Base-by-base conservation (phyloP, 345 rosid species). In the Cardiospermum halicacabum region DNA sequence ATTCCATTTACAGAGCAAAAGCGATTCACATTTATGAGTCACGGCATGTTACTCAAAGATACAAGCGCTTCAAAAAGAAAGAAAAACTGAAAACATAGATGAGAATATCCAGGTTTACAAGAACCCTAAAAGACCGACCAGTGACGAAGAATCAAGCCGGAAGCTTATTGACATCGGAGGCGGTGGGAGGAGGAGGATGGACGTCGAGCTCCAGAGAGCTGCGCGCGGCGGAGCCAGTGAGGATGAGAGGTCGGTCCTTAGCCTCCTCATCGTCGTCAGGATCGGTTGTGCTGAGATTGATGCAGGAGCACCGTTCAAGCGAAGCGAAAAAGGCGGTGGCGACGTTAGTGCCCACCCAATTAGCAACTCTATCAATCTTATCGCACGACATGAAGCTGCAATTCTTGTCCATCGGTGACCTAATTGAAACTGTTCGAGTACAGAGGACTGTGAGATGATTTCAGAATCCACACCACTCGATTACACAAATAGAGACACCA, bases 271-370 rank as follows among this genome's bases (percentile, higher is more conserved):
- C 92, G 25, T 82, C 85, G 34, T 82, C 87, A 31, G 56, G 65
- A 32, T 86, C 92, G 65, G 67, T 65, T 78, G 89, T 82, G 72
- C 74, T 75, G 67, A 86, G 84, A 60, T 84, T 84, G 81, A 86
- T 84, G 78, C 87, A 86, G 55, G 89, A 84, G 69, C 89, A 84
- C 7, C 92, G 77, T 67, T 86, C 92, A 24, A 86, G 67, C 12
- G 92, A 86, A 1, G 83, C 80, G 71, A 86, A 86, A 82, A 86
- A 86, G 3, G 87, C 87, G 56, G 83, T 69, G 34, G 92, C 89
- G 32, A 84, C 75, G 80, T 67, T 84, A 50, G 75, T 62, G 16
- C 92, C 89, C 9, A 84, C 84, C 89, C 92, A 86, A 49, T 6
- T 75, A 39, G 88, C 91, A 19, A 78, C 70, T 31, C 83, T 74